phyloP scores from a whole-genome alignment of 768 basidiomycete species.

The Cystofilobasidium macerans region DNA sequence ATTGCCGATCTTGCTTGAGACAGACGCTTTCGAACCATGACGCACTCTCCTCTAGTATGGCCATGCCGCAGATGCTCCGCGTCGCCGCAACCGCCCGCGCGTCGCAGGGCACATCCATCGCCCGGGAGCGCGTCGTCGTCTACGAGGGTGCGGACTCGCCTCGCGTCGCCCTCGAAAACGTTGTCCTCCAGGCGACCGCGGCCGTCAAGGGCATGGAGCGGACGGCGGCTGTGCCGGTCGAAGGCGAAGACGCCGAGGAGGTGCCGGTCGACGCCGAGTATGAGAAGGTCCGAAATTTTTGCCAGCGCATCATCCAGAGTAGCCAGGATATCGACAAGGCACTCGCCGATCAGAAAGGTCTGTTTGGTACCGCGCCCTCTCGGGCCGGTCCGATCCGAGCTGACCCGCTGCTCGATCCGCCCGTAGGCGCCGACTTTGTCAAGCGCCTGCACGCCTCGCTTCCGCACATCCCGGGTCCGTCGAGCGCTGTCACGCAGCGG shows the following conservation, averaged over 20 bases:
- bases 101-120: conserved; percentile 42
- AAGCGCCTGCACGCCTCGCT: conserved; percentile 18
- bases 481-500: neutral
- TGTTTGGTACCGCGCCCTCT: neutral
- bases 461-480: conserved; percentile 8
- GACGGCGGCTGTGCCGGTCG: conserved; percentile 40
- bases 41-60: conserved; percentile 87
- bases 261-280: conserved; percentile 48
- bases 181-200: conserved; percentile 84
- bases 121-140: conserved; percentile 59
- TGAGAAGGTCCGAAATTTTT: conserved; percentile 64
- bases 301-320: conserved; percentile 70
- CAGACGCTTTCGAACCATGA: conserved; percentile 90
- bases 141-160: conserved; percentile 55
- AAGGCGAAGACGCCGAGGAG: conserved; percentile 51
- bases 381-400: no score
- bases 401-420: neutral
- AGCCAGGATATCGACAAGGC: conserved; percentile 78
- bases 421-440: conserved; percentile 19
- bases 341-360: conserved; percentile 77
- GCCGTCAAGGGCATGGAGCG: conserved; percentile 56
- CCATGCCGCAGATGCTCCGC: conserved; percentile 89
- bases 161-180: conserved; percentile 78
- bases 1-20: neutral
- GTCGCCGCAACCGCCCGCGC: conserved; percentile 54